Evolutionary conservation across 805 yeast species (phyloP).

Genomic region (Starmerella stigmatis): DNA sequence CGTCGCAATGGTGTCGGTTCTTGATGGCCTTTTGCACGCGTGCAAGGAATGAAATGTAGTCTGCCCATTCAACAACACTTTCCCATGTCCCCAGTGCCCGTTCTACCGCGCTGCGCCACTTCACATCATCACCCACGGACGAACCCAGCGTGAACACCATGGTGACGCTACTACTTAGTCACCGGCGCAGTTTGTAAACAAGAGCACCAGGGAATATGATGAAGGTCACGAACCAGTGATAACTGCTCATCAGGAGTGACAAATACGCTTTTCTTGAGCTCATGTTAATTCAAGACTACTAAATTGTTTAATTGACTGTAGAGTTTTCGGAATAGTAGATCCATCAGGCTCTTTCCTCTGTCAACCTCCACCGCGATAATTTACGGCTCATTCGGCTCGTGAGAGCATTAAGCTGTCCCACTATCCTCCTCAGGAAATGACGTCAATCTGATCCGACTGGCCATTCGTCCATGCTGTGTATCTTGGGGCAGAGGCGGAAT

Average conservation of each 20-base stretch:
- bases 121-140: conserved; percentile 22
- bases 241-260: too few species aligned
- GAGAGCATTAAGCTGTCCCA: too few species aligned
- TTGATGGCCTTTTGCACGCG: conserved; percentile 64
- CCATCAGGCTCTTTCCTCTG: too few species aligned
- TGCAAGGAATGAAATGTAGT: conserved; percentile 80
- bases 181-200: conserved; percentile 1
- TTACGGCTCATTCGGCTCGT: too few species aligned
- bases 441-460: neutral
- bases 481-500: neutral
- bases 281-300: too few species aligned
- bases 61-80: conserved; percentile 92
- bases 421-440: neutral
- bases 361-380: too few species aligned
- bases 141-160: conserved; percentile 20
- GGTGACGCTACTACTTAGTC: conserved; percentile 6
- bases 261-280: too few species aligned
- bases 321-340: too few species aligned
- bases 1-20: conserved; percentile 23
- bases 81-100: conserved; percentile 68
- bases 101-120: conserved; percentile 42
- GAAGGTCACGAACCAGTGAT: neutral
- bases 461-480: neutral
- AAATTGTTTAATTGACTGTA: too few species aligned
- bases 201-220: neutral